Base-by-base conservation (phyloP, 139 green algal species). In the Penium margaritaceum region DNA sequence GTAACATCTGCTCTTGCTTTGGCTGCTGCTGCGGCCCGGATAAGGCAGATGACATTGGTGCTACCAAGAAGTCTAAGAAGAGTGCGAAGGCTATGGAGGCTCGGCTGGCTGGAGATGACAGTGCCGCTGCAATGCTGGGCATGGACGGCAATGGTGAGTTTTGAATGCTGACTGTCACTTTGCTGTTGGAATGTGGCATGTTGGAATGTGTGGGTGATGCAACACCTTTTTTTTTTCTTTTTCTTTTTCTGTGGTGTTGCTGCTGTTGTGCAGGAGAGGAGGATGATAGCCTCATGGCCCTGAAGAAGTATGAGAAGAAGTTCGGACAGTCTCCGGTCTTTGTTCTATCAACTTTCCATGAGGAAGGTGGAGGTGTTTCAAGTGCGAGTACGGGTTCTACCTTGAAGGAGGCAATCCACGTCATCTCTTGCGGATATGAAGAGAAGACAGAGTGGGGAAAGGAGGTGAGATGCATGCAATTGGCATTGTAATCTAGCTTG, bases 401-500 rank as follows among this genome's bases (percentile, higher is more conserved):
- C 5, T 53, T 80, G 30, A 80, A 68, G 34, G 73, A 80, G 46
- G 73, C 65, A 2, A 80, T 80, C 54, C 66, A 70, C 33, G 73
- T 80, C 4, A 80, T 81, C 36, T 81, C 75, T 29, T 81, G 75
- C 67, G 75, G 68, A 9, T 81, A 81, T 36, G 75, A 81, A 33
- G 68, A 78, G 24, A 77, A 79, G 34, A 74, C 75, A 2, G 69
- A 81, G 30, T 81, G 75, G 75, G 75, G 75, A 53, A 78, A 78
- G 32, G 67, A 70, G 51, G 54, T 76, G 17, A 2, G n/a, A n/a
- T n/a, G n/a, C n/a, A n/a, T n/a, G n/a, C n/a, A n/a, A n/a, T n/a
- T n/a, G n/a, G n/a, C n/a, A n/a, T n/a, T n/a, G n/a, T n/a, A n/a
- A n/a, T n/a, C n/a, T n/a, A n/a, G n/a, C n/a, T n/a, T n/a, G n/a